Evolutionary conservation across 2,329 filamentous ascomycete species (phyloP), one percentile per base, ranked within the genome.

Genomic region (Xylaria sp.): DNA sequence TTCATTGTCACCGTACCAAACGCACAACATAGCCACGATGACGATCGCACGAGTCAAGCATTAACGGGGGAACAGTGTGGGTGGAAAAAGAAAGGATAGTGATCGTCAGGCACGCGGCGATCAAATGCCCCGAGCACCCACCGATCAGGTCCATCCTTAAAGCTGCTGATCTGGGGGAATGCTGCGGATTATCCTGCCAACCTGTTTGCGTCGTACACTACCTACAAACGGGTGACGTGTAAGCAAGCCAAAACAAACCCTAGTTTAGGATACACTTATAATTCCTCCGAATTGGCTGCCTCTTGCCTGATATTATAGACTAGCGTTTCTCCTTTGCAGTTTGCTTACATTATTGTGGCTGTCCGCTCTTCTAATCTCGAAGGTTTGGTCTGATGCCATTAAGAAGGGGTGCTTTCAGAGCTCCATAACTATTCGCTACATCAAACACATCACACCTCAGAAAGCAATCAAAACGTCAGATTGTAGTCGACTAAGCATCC

Each of bases 71-170:
- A 42, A 39, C 27, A 15, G 29, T 47, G 63, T 44, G 33, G 11
- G 27, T 50, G 6, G 22, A 51, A n/a, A 22, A n/a, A 36, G 39
- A n/a, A n/a, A 13, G 39, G 60, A 60, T 11, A 59, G 47, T 51
- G 58, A 66, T 69, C 63, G 63, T 58, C 63, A 63, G 66, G 66
- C 39, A 66, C 63, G 31, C 25, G 33, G 47, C 38, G 65, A 62
- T 65, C 56, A 11, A 62, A 59, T 54, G 38, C 59, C 25, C 38
- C 45, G 44, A 54, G 47, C n/a, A 56, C 17, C 55, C 49, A 47
- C 44, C 9, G 9, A 54, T 63, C 33, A 63, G 44, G 15, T 51
- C 29, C 42, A 44, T 33, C 31, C n/a, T 47, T 6, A 47, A 47
- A 17, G 17, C 17, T 15, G 45, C 45, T 15, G 60, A 64, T 67